Percentiles rank a stretch among this genome's conserved stretches.
phyloP scores from a whole-genome alignment of 768 basidiomycete genomes.

The Saitozyma sp. region DNA sequence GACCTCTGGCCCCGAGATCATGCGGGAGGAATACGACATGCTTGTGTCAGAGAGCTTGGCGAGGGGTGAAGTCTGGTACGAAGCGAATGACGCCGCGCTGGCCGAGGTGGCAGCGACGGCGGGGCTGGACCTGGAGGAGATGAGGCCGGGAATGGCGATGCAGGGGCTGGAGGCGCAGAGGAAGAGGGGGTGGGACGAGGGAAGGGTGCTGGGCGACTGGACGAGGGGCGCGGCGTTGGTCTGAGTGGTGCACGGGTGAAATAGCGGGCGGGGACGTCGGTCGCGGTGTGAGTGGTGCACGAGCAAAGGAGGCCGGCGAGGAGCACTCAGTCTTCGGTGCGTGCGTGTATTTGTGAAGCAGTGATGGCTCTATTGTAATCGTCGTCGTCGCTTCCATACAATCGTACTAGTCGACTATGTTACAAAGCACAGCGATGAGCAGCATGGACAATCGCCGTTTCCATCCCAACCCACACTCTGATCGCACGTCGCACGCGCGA shows the following conservation, averaged over 20 bases:
- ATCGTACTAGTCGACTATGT: too few relatives aligned
- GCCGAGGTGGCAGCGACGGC: slow-evolving; percentile 24
- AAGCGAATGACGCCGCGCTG: slow-evolving; percentile 27
- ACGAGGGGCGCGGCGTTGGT: slow-evolving; percentile 4
- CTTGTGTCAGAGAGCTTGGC: slow-evolving; percentile 6
- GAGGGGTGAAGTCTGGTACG: slow-evolving; percentile 46
- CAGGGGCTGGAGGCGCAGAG: slow-evolving; percentile 6
- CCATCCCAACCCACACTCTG: not conserved
- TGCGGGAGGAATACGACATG: slow-evolving; percentile 85
- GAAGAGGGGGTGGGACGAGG: slow-evolving; percentile 36
- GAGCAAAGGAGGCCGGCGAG: too few relatives aligned
- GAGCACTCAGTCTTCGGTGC: too few relatives aligned
- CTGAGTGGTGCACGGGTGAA: not conserved
- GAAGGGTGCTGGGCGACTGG: slow-evolving; percentile 29
- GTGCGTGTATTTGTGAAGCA: too few relatives aligned
- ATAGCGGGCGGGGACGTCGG: too few relatives aligned
- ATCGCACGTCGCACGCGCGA: not conserved
- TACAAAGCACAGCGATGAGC: too few relatives aligned
- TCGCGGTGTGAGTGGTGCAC: too few relatives aligned
- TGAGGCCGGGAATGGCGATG: slow-evolving; percentile 36
- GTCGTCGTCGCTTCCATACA: too few relatives aligned
- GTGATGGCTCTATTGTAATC: too few relatives aligned
- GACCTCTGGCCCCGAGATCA: slow-evolving; percentile 77
- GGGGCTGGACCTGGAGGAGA: slow-evolving; percentile 34
- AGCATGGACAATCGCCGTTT: not conserved